phyloP scores from a whole-genome alignment of 2,329 filamentous ascomycete genomes.

The Colletotrichum theobromicola region DNA sequence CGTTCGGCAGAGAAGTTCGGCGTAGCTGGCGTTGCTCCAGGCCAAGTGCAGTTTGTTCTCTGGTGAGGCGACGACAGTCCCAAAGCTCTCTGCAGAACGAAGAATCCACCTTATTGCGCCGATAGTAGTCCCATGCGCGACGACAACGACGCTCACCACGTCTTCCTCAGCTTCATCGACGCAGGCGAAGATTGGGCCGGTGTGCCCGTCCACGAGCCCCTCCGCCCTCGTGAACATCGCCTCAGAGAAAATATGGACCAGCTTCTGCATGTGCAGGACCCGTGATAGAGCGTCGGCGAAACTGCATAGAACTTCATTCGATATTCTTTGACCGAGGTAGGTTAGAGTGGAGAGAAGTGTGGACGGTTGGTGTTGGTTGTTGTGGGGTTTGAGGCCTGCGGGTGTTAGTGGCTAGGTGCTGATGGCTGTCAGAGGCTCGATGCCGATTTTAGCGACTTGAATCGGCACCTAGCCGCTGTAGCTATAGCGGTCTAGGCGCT shows the following conservation, averaged over 20 bases:
- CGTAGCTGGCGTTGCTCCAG: constrained; percentile 61
- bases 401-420: too few relatives aligned
- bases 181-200: constrained; percentile 55
- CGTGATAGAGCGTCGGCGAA: too few relatives aligned
- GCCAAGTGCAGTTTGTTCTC: constrained; percentile 32
- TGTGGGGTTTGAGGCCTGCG: too few relatives aligned
- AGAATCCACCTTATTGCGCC: constrained; percentile 68
- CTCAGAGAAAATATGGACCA: constrained; percentile 70
- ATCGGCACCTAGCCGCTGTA: too few relatives aligned
- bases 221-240: constrained; percentile 70
- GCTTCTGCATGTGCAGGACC: background rate
- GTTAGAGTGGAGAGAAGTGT: too few relatives aligned
- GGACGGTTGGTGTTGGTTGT: too few relatives aligned
- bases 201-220: constrained; percentile 67
- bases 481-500: too few relatives aligned
- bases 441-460: too few relatives aligned
- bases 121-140: constrained; percentile 85
- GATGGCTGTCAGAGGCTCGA: too few relatives aligned
- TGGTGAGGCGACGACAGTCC: constrained; percentile 13
- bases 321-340: too few relatives aligned
- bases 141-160: constrained; percentile 60
- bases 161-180: constrained; percentile 25
- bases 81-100: constrained; percentile 19
- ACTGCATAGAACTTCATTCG: too few relatives aligned
- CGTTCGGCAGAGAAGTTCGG: constrained; percentile 31